These are phyloP conservation scores for Coemansia erecta DNA, from an alignment of 192 early-diverging fungal genomes.

Conservation along the genomic window DNA sequence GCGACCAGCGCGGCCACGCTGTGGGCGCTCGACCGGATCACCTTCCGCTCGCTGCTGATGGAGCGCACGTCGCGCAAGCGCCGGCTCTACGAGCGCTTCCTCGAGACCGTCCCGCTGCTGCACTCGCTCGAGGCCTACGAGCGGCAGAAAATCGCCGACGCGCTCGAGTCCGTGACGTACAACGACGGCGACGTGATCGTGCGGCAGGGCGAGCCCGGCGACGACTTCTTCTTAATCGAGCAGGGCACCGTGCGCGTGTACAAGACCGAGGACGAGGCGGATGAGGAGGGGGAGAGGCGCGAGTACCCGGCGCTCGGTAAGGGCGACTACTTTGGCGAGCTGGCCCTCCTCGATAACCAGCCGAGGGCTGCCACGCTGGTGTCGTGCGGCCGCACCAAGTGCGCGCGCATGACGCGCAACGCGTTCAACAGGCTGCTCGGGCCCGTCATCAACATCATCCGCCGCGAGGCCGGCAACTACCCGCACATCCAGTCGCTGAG, in stretches of 20 bases:
- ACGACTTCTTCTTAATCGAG: conserved; percentile 96
- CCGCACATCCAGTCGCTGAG: conserved; percentile 39
- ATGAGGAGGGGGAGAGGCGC: conserved; percentile 73
- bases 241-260: conserved; percentile 80
- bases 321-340: conserved; percentile 98
- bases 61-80: conserved; percentile 94
- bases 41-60: conserved; percentile 97
- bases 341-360: conserved; percentile 92
- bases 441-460: conserved; percentile 92
- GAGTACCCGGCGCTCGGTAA: conserved; percentile 67
- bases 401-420: conserved; percentile 92
- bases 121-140: conserved; percentile 92
- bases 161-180: conserved; percentile 89
- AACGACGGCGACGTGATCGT: conserved; percentile 82
- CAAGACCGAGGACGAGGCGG: conserved; percentile 65
- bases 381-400: conserved; percentile 87
- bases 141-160: conserved; percentile 98
- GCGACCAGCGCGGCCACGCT: conserved; percentile 81
- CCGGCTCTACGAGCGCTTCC: conserved; percentile 93
- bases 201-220: conserved; percentile 88
- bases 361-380: conserved; percentile 88
- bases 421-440: conserved; percentile 94
- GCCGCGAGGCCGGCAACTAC: conserved; percentile 93
- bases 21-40: conserved; percentile 97
- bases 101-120: conserved; percentile 89